Evolutionary conservation across 345 rosid species (phyloP), one percentile per base, ranked within the genome.

Genomic region (Microthlaspi erraticum): DNA sequence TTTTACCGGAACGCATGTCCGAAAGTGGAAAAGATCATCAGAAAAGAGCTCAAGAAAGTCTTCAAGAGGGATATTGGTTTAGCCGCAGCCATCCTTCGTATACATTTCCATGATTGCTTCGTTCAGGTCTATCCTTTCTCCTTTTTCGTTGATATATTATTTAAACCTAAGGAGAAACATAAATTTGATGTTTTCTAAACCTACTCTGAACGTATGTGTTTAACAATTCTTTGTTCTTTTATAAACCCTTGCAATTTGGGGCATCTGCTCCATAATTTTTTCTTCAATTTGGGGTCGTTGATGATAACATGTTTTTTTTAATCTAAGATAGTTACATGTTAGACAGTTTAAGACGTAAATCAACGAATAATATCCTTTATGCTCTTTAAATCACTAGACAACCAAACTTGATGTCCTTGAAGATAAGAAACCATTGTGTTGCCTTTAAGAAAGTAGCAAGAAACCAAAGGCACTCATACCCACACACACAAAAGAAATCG

Each of bases 21-120:
- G 0, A 83, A 83, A 44, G 73, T 80, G 0, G 96, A 93, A 64
- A 82, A 83, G 26, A 79, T 88, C 10, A 36, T 88, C 52, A 70
- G 81, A 51, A 82, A 78, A 11, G 84, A 83, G 69, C 89, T 93
- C 38, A 52, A 78, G 74, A 84, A 88, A 68, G 85, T 81, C 6
- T 83, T 93, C 79, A 81, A 78, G 74, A 68, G 77, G 12, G 98
- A 90, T 29, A 80, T 87, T 33, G 98, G 90, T 66, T 91, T 82
- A 60, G 98, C 97, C 56, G 98, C 98, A n/a, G 98, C 89, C 51
- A 74, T 90, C 59, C 92, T 90, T 41, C 96, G 97, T 61, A 85
- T 88, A 62, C 96, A 88, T 74, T 93, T 93, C 80, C 98, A 93
- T 39, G 97, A 90, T 68, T 93, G 98, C 88, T 93, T 90, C 51